These are phyloP conservation scores for Rhynchospora breviuscula DNA, from an alignment of 176 grass and related monocot genomes.

Conservation along the genomic window DNA sequence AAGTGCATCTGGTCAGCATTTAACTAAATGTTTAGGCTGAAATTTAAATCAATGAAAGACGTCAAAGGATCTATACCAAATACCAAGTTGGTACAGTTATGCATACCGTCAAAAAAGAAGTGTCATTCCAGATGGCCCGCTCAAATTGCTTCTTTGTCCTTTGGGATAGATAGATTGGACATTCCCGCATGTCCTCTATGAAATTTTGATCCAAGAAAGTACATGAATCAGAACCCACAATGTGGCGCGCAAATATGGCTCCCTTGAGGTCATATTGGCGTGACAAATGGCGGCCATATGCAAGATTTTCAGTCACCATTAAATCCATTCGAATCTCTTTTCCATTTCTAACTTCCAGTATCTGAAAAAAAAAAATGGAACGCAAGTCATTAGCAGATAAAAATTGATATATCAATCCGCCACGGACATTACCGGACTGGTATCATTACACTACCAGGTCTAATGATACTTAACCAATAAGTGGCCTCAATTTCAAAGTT, in stretches of 20 bases:
- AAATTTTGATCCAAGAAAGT: slow-evolving; percentile 92
- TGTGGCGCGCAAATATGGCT: slow-evolving; percentile 57
- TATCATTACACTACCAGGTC: slow-evolving; percentile 1
- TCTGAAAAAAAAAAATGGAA: slow-evolving; percentile 29
- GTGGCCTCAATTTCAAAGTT: not conserved
- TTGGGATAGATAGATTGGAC: slow-evolving; percentile 72
- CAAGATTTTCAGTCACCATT: slow-evolving; percentile 97
- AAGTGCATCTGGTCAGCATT: not conserved
- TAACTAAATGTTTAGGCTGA: not conserved
- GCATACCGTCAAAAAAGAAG: slow-evolving; percentile 83
- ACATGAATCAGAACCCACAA: slow-evolving; percentile 34
- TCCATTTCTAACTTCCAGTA: slow-evolving; percentile 59
- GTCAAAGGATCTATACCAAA: not conserved
- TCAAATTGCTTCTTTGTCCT: slow-evolving; percentile 68
- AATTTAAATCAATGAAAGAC: not conserved
- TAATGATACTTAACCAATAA: not conserved
- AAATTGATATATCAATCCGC: not conserved
- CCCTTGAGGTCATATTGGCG: slow-evolving; percentile 89
- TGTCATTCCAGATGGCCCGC: slow-evolving; percentile 90
- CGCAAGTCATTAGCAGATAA: slow-evolving; percentile 2
- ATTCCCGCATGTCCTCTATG: slow-evolving; percentile 73
- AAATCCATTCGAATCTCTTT: slow-evolving; percentile 70
- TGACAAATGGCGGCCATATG: slow-evolving; percentile 67
- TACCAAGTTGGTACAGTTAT: slow-evolving; percentile 3
- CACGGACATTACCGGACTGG: not conserved